A percentile compares a stretch with the other conserved stretches of the same genome.
Evolutionary conservation across 1,284 basidiomycete genomes (phyloP).

Genomic region (Heterobasidion annosum): DNA sequence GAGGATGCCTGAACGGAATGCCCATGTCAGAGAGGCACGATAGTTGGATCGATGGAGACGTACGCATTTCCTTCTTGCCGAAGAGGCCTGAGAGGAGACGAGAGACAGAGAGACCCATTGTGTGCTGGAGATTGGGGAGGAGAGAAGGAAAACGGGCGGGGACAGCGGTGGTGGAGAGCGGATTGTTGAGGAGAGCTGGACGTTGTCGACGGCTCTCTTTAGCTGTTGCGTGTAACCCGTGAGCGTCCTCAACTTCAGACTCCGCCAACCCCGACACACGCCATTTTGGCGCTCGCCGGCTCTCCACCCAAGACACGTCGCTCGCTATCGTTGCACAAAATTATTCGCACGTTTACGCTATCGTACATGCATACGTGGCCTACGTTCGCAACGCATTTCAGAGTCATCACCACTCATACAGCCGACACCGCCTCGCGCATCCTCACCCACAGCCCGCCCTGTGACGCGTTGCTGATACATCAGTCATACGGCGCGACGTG

Average conservation of each 20-base stretch:
- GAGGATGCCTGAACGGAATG: constrained; percentile 36
- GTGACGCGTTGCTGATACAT: background rate
- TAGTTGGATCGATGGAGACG: constrained; percentile 27
- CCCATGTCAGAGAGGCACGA: constrained; percentile 6
- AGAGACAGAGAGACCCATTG: constrained; percentile 85
- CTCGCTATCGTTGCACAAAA: background rate
- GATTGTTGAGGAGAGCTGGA: constrained; percentile 11
- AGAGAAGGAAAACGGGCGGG: constrained; percentile 9
- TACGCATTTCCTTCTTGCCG: constrained; percentile 99
- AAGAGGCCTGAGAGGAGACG: constrained; percentile 81
- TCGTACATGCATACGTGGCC: background rate
- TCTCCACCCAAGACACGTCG: background rate
- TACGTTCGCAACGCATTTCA: too few relatives aligned
- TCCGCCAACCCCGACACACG: constrained; percentile 4
- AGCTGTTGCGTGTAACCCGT: constrained; percentile 16
- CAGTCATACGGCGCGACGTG: background rate
- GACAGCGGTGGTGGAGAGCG: constrained; percentile 15
- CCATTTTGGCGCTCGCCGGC: background rate
- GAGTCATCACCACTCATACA: background rate
- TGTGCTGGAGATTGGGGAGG: constrained; percentile 10
- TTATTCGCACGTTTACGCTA: background rate
- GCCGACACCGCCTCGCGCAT: background rate
- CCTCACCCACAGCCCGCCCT: background rate
- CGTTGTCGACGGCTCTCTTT: constrained; percentile 10
- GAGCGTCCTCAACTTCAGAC: constrained; percentile 15